A percentile compares a stretch with the other conserved stretches of the same genome.
phyloP scores from a whole-genome alignment of 176 grass and related monocot species.

The Phoenix roebelenii region DNA sequence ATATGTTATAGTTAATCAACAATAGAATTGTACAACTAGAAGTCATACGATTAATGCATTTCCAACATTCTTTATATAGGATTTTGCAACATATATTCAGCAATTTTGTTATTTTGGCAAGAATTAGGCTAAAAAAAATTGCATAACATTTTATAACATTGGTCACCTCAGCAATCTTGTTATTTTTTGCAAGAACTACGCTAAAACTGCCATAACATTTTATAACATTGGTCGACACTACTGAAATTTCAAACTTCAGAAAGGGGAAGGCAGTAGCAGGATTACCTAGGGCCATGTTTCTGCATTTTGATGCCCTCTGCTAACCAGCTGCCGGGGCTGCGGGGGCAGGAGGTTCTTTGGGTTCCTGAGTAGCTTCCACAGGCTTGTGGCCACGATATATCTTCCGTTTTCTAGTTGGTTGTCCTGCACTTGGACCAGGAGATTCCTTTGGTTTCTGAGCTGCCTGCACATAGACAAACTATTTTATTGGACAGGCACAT shows the following conservation, averaged over 20 bases:
- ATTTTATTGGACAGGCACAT: slow-evolving; percentile 6
- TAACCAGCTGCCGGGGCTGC: slow-evolving; percentile 38
- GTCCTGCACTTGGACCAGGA: slow-evolving; percentile 30
- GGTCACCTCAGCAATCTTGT: background rate
- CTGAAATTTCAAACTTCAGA: too few relatives aligned
- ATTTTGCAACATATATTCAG: too few relatives aligned
- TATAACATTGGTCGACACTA: too few relatives aligned
- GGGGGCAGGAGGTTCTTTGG: slow-evolving; percentile 41
- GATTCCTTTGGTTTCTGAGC: slow-evolving; percentile 53
- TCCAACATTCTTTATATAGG: too few relatives aligned
- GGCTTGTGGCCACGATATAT: slow-evolving; percentile 55
- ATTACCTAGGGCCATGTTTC: background rate
- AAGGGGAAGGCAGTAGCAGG: too few relatives aligned
- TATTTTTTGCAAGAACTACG: background rate
- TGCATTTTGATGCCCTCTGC: slow-evolving; percentile 5
- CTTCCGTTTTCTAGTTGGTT: slow-evolving; percentile 47
- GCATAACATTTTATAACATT: too few relatives aligned
- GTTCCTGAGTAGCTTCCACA: slow-evolving; percentile 36
- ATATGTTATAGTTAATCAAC: too few relatives aligned
- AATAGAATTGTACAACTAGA: too few relatives aligned
- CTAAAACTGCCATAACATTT: too few relatives aligned
- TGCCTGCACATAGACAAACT: slow-evolving; percentile 32
- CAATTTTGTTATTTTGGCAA: too few relatives aligned
- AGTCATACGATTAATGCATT: too few relatives aligned
- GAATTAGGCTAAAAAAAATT: too few relatives aligned